Percentiles rank a stretch among this genome's conserved stretches.
Conservation (phyloP, 345 rosid genomes). For the Geranium rotundifolium region DNA sequence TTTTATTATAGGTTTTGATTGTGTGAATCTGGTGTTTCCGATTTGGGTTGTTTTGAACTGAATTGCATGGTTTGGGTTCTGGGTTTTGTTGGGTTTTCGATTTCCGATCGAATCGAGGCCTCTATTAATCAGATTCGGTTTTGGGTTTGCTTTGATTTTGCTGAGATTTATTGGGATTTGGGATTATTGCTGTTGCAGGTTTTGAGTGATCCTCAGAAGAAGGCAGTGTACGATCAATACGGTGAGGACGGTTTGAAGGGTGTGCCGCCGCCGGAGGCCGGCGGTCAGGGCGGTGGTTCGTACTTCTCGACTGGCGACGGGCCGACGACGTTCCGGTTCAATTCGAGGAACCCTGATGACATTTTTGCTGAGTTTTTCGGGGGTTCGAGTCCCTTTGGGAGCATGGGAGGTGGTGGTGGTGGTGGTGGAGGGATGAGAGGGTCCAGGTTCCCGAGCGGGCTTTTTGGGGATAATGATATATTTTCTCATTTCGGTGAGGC, state of each 20-base stretch:
- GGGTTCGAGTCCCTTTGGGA: constrained; percentile 43
- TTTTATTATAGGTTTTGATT: not conserved
- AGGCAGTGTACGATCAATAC: constrained; percentile 28
- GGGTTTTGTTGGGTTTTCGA: not conserved
- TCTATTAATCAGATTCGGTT: not conserved
- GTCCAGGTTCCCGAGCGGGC: constrained; percentile 35
- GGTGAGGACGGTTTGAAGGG: constrained; percentile 35
- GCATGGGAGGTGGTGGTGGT: constrained; percentile 22
- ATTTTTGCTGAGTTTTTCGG: constrained; percentile 73
- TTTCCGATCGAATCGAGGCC: not conserved
- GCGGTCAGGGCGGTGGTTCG: constrained; percentile 48
- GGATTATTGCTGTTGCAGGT: constrained; percentile 7
- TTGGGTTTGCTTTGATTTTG: no score
- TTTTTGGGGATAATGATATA: constrained; percentile 51
- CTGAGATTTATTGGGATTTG: no score
- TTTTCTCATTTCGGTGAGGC: constrained; percentile 36
- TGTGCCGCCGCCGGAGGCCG: constrained; percentile 62
- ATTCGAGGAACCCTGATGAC: constrained; percentile 58
- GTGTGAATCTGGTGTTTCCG: not conserved
- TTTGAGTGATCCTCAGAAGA: constrained; percentile 28
- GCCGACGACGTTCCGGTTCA: constrained; percentile 49
- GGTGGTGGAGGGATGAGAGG: constrained; percentile 16
- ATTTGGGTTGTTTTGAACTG: not conserved
- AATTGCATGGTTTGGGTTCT: not conserved
- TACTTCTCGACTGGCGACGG: constrained; percentile 71